These are phyloP conservation scores for Pichia paraexigua DNA, from an alignment of 805 yeast genomes.

Conservation along the genomic window DNA sequence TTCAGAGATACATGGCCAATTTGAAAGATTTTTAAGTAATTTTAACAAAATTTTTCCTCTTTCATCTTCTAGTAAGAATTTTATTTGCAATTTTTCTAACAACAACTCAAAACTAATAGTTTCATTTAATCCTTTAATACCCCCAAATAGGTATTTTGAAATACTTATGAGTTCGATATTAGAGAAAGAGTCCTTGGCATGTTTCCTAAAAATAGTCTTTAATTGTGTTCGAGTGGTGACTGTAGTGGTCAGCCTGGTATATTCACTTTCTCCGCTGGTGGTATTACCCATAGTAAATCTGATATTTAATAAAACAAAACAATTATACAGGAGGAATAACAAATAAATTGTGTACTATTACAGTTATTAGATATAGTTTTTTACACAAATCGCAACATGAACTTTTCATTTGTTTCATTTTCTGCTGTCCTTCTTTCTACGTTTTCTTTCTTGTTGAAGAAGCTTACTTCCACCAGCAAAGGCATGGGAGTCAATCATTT, in stretches of 20 bases:
- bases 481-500: conserved; percentile 75
- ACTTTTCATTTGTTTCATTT: background rate
- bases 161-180: conserved; percentile 6
- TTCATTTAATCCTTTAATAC: background rate
- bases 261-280: background rate
- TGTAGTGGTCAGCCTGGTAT: background rate
- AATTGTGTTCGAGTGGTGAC: background rate
- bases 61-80: conserved; percentile 13
- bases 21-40: conserved; percentile 3
- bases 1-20: conserved; percentile 9
- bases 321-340: too few species aligned
- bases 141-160: conserved; percentile 3
- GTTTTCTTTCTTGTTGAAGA: conserved; percentile 75
- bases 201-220: background rate
- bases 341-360: background rate
- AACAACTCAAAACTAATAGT: background rate
- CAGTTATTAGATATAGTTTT: too few species aligned
- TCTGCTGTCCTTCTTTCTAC: conserved; percentile 41
- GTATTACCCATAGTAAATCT: conserved; percentile 1
- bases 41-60: conserved; percentile 4
- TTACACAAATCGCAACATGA: background rate
- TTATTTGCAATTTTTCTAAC: background rate
- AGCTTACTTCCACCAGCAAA: conserved; percentile 91
- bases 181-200: background rate
- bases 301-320: background rate